Evolutionary conservation across 1,284 basidiomycete genomes (phyloP).

Genomic region (Cryptococcus sp.): DNA sequence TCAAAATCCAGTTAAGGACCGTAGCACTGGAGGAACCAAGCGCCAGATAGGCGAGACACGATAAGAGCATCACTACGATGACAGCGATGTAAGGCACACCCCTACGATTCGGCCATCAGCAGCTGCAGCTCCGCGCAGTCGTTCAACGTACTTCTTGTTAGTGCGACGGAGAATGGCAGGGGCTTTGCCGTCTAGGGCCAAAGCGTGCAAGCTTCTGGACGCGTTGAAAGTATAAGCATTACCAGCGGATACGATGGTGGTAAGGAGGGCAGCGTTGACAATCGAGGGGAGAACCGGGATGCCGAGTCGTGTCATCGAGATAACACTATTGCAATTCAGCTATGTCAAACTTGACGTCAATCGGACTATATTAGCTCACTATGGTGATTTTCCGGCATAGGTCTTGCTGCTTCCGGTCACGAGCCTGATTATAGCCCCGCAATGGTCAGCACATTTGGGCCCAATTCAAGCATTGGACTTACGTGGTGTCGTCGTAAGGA

Average conservation of each 20-base stretch:
- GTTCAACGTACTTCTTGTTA: conserved; percentile 29
- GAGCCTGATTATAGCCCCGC: too few species aligned
- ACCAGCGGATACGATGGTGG: conserved; percentile 48
- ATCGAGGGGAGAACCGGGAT: conserved; percentile 46
- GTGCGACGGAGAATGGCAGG: conserved; percentile 31
- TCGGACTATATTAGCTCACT: conserved; percentile 8
- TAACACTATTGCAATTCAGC: conserved; percentile 27
- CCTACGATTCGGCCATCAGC: not conserved
- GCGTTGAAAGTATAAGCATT: conserved; percentile 38
- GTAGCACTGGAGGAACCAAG: conserved; percentile 24
- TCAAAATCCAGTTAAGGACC: conserved; percentile 35
- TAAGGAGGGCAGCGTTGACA: conserved; percentile 46
- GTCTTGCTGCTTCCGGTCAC: conserved; percentile 15
- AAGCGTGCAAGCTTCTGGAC: conserved; percentile 36
- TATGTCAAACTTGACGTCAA: too few species aligned
- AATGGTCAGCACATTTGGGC: not conserved
- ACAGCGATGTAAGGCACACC: conserved; percentile 37
- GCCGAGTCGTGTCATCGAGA: conserved; percentile 46
- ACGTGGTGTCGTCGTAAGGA: conserved; percentile 22
- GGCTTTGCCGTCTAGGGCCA: conserved; percentile 37
- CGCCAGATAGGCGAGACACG: conserved; percentile 35
- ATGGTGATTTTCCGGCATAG: conserved; percentile 27
- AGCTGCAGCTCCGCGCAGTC: not conserved
- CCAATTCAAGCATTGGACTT: not conserved
- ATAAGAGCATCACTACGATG: conserved; percentile 24